phyloP scores from a whole-genome alignment of 2,329 filamentous ascomycete genomes.

The Cercospora nicotianae region DNA sequence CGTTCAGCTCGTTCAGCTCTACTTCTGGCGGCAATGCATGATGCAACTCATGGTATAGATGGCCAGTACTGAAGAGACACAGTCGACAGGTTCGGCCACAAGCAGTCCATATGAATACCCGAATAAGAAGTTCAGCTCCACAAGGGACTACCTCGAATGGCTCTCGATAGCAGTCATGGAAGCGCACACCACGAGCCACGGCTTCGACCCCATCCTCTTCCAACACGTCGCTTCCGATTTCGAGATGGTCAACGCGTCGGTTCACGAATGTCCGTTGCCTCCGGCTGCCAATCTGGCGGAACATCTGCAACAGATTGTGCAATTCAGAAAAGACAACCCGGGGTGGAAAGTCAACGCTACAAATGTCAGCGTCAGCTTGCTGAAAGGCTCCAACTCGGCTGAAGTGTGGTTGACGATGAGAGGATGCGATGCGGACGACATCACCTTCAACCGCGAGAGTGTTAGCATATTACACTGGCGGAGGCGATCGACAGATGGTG shows the following conservation, averaged over 20 bases:
- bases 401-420: conserved; percentile 21
- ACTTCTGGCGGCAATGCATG: not conserved
- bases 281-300: conserved; percentile 10
- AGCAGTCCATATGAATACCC: not conserved
- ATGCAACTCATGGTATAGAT: not conserved
- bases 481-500: conserved; percentile 5
- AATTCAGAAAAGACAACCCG: conserved; percentile 13
- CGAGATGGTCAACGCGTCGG: conserved; percentile 17
- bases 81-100: not conserved
- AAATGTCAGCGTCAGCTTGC: conserved; percentile 9
- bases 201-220: conserved; percentile 4
- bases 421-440: conserved; percentile 10
- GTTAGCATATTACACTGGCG: conserved; percentile 23
- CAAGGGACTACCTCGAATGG: conserved; percentile 15
- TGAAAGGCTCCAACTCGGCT: conserved; percentile 18
- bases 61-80: not conserved
- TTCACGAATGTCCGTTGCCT: conserved; percentile 18
- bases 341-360: conserved; percentile 16
- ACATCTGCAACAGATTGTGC: conserved; percentile 12
- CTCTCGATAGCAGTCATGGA: conserved; percentile 16
- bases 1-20: not conserved
- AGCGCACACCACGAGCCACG: conserved; percentile 11
- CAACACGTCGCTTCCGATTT: conserved; percentile 16
- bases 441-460: conserved; percentile 21
- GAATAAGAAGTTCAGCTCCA: conserved; percentile 5